phyloP scores from a whole-genome alignment of 495 filamentous ascomycete genomes.

The Trichocladium uniseriatum region DNA sequence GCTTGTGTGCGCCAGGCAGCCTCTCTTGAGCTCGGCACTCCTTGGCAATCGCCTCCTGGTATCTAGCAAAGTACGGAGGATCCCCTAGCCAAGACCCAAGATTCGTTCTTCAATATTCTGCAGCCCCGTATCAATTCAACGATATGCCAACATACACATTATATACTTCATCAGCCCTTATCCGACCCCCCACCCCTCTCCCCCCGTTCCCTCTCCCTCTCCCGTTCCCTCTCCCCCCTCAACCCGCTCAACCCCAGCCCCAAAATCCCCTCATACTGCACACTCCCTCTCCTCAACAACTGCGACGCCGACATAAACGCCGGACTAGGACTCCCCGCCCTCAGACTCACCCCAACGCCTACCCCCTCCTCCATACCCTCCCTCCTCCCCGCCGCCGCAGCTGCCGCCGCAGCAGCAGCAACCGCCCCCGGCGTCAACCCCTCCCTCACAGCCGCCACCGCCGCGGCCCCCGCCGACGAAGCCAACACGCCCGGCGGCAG shows the following conservation, averaged over 20 bases:
- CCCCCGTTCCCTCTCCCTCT: slow-evolving; percentile 1
- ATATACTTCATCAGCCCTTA: no score
- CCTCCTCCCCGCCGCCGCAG: slow-evolving; percentile 6
- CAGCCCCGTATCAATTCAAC: no score
- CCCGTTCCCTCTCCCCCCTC: not conserved
- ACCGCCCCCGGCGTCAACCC: not conserved
- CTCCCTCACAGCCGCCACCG: slow-evolving; percentile 5
- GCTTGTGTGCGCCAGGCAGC: no score
- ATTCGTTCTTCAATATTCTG: no score
- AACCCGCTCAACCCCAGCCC: slow-evolving; percentile 11
- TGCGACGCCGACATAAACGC: slow-evolving; percentile 27
- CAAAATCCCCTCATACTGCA: slow-evolving; percentile 27
- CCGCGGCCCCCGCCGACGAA: slow-evolving; percentile 7
- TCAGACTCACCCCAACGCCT: slow-evolving; percentile 18
- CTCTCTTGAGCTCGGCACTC: no score
- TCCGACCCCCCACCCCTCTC: not conserved
- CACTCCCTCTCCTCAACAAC: slow-evolving; percentile 35
- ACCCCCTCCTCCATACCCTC: not conserved
- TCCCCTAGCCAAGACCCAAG: no score
- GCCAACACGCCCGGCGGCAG: slow-evolving; percentile 31
- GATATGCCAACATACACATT: no score
- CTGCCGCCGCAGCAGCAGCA: not conserved
- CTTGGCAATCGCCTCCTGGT: no score
- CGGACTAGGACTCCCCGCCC: slow-evolving; percentile 24
- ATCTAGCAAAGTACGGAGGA: no score